Conservation (phyloP, 176 grass and related monocot genomes). For the Ananas comosus region DNA sequence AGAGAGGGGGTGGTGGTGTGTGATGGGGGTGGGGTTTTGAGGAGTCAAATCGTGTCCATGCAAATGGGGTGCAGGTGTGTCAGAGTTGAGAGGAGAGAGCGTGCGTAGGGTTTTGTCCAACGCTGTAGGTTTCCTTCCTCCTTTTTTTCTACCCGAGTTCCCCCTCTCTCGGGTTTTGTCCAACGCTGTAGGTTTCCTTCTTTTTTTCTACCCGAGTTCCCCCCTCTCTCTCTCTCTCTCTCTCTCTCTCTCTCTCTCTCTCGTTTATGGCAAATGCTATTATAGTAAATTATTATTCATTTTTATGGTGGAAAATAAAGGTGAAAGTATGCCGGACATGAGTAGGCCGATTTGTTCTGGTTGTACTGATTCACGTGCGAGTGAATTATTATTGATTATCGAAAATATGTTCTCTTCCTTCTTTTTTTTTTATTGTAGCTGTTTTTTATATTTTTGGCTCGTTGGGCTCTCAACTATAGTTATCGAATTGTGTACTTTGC, state of each 20-base stretch:
- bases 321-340: too few relatives aligned
- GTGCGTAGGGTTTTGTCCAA: conserved; percentile 55
- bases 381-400: conserved; percentile 17
- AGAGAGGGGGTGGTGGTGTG: conserved; percentile 1
- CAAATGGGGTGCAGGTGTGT: conserved; percentile 71
- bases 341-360: too few relatives aligned
- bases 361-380: too few relatives aligned
- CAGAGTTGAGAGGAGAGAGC: conserved; percentile 43
- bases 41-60: conserved; percentile 94
- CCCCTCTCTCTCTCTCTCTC: background rate
- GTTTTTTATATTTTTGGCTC: background rate
- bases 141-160: background rate
- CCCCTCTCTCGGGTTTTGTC: conserved; percentile 38
- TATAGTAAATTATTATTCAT: background rate
- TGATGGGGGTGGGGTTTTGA: conserved; percentile 24
- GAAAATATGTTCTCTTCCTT: background rate
- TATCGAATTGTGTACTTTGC: too few relatives aligned
- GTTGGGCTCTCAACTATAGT: background rate
- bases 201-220: background rate
- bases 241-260: background rate
- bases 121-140: conserved; percentile 13
- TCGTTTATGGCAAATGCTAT: too few relatives aligned
- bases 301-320: too few relatives aligned
- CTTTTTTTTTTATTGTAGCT: too few relatives aligned
- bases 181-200: conserved; percentile 22